Evolutionary conservation across 139 green algal genomes (phyloP), one percentile per base, ranked within the genome.

Genomic region (Zygnema circumcarinatum): DNA sequence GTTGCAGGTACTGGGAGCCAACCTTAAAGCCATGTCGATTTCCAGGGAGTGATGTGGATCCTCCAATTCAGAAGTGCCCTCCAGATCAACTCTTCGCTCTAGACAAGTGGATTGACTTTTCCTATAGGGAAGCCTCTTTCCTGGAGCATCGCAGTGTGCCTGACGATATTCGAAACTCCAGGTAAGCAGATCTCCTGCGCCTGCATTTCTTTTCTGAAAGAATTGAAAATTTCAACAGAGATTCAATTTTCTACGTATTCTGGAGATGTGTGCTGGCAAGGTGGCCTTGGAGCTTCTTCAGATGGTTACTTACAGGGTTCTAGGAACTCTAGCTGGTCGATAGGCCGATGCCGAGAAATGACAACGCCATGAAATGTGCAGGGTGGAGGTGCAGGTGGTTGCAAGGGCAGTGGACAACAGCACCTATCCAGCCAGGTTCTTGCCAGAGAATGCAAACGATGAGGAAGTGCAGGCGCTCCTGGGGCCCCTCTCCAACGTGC

Each of bases 21-120:
- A 36, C 47, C 31, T 16, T 22, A 29, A 2, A 35, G 2, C 78
- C 78, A 22, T 85, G 78, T 38, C 78, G 78, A 2, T 31, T 75
- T 39, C 78, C 78, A 3, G 78, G 78, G 2, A 67, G 38, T 74
- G 78, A 85, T 38, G 42, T 74, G 22, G 78, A 85, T 20, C 78
- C 78, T 32, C 78, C 78, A 2, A 67, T 54, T 40, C 2, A 76
- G 52, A 33, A 25, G 36, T 85, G 78, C 42, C 78, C 78, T 35
- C 33, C 35, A 3, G 78, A 85, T 67, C 25, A 76, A 2, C 47
- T 85, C 20, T 75, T 85, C 1, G 40, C 53, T 36, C 20, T 75
- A 2, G 78, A 74, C 32, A 2, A 2, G 32, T 85, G 78, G 78
- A 2, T 38, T 1, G 25, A 31, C 2, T 76, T 76, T 33, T 3